These are phyloP conservation scores for Peronosclerospora sorghi DNA, from an alignment of 352 stramenopile species.

Conservation along the genomic window DNA sequence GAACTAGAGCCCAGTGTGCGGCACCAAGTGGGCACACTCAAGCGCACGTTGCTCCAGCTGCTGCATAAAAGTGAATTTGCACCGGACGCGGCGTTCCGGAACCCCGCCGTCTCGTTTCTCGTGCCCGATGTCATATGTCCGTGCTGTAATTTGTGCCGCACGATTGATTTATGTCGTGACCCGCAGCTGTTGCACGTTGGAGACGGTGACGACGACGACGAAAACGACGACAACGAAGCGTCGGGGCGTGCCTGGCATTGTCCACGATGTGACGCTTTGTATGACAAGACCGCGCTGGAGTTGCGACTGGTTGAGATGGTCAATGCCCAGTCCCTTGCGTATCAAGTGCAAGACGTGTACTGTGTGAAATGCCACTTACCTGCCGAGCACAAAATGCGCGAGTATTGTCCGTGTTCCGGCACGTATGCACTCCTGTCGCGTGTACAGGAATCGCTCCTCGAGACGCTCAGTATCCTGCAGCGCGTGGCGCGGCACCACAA, in stretches of 20 bases:
- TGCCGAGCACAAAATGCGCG: constrained; percentile 59
- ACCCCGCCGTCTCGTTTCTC: constrained; percentile 91
- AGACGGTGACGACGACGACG: constrained; percentile 19
- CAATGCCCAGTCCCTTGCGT: constrained; percentile 79
- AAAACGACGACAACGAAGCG: constrained; percentile 11
- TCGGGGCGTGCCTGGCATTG: constrained; percentile 72
- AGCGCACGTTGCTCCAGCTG: constrained; percentile 85
- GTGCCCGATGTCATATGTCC: constrained; percentile 96
- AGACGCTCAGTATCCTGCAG: constrained; percentile 53
- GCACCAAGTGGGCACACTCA: constrained; percentile 84
- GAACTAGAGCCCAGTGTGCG: constrained; percentile 88
- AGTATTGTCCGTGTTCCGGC: constrained; percentile 76
- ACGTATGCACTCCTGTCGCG: constrained; percentile 33
- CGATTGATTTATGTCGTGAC: constrained; percentile 96
- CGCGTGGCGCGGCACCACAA: constrained; percentile 55
- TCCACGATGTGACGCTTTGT: constrained; percentile 85
- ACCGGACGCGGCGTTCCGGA: constrained; percentile 83
- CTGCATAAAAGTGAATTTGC: constrained; percentile 64
- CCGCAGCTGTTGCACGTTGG: constrained; percentile 37
- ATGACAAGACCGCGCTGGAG: constrained; percentile 87
- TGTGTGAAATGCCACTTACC: constrained; percentile 74
- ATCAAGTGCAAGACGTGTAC: constrained; percentile 87
- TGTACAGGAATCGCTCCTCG: constrained; percentile 27
- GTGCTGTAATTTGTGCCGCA: constrained; percentile 90
- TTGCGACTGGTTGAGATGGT: constrained; percentile 85